These are phyloP conservation scores for Fusarium coicis DNA, from an alignment of 2,329 filamentous ascomycete species.

Conservation along the genomic window DNA sequence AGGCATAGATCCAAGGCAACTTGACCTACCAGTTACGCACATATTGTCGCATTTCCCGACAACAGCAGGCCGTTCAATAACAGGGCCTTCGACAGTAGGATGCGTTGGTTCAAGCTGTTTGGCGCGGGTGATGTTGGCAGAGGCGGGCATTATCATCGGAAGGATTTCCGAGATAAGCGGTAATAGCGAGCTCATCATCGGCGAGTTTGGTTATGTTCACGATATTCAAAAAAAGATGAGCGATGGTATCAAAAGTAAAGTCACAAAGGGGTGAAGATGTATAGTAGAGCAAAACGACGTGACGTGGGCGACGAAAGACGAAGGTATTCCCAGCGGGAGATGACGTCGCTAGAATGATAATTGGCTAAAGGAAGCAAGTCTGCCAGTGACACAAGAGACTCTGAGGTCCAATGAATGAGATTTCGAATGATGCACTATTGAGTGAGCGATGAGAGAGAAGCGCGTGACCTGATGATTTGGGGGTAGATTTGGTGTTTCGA, in stretches of 20 bases:
- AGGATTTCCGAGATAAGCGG: conserved; percentile 67
- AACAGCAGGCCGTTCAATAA: conserved; percentile 63
- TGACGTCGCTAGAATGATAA: conserved; percentile 28
- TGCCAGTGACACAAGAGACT: conserved; percentile 1
- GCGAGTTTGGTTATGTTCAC: background rate
- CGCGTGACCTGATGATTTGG: background rate
- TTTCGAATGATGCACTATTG: background rate
- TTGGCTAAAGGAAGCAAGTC: background rate
- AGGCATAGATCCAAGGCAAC: background rate
- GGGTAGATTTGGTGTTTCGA: conserved; percentile 13
- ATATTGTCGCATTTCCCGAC: conserved; percentile 72
- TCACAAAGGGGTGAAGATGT: background rate
- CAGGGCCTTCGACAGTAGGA: conserved; percentile 47
- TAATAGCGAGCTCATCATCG: conserved; percentile 62
- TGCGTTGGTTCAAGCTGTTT: conserved; percentile 57
- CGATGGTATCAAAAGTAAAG: background rate
- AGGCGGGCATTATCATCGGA: conserved; percentile 67
- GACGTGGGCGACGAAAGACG: conserved; percentile 25
- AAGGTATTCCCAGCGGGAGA: conserved; percentile 21
- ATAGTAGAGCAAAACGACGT: background rate
- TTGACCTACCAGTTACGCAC: conserved; percentile 70
- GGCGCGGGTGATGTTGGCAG: conserved; percentile 66
- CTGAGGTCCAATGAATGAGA: background rate
- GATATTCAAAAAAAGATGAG: background rate
- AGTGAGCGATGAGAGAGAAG: background rate